These are phyloP conservation scores for Clonostachys byssicola DNA, from an alignment of 2,329 filamentous ascomycete genomes.

Conservation along the genomic window DNA sequence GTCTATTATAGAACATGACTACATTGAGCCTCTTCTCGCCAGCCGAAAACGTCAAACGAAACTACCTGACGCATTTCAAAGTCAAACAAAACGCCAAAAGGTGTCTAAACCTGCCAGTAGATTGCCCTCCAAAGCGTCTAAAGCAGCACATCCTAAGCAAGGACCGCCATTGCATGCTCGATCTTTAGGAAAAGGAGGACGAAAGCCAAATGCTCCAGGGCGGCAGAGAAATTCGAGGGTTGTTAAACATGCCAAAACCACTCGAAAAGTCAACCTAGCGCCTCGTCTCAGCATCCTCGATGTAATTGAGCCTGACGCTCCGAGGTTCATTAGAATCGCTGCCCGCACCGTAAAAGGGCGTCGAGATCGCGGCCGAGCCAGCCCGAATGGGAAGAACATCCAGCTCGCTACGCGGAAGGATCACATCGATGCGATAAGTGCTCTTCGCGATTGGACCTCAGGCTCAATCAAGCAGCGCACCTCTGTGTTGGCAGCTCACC, in stretches of 20 bases:
- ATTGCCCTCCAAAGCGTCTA: no score
- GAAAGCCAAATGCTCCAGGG: no score
- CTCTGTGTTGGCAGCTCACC: slow-evolving; percentile 17
- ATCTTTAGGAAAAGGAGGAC: no score
- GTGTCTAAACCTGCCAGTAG: neutral
- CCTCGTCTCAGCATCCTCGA: slow-evolving; percentile 58
- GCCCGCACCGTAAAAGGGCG: slow-evolving; percentile 49
- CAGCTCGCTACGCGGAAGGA: slow-evolving; percentile 57
- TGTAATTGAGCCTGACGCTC: slow-evolving; percentile 46
- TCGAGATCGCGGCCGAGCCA: slow-evolving; percentile 46
- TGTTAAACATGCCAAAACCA: no score
- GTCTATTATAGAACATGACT: slow-evolving; percentile 43
- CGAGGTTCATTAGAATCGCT: slow-evolving; percentile 56
- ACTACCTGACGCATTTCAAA: slow-evolving; percentile 14
- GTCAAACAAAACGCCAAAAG: slow-evolving; percentile 16
- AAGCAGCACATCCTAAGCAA: no score
- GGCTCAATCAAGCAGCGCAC: slow-evolving; percentile 42
- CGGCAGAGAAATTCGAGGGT: no score
- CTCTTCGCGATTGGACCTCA: slow-evolving; percentile 51
- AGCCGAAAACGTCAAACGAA: slow-evolving; percentile 32
- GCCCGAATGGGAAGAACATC: slow-evolving; percentile 51
- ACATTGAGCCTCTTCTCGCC: slow-evolving; percentile 45
- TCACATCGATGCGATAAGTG: slow-evolving; percentile 50
- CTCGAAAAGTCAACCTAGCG: slow-evolving; percentile 7
- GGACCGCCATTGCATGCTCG: no score